Evolutionary conservation across 2,329 filamentous ascomycete genomes (phyloP).

Genomic region (Didymellaceae sp.): DNA sequence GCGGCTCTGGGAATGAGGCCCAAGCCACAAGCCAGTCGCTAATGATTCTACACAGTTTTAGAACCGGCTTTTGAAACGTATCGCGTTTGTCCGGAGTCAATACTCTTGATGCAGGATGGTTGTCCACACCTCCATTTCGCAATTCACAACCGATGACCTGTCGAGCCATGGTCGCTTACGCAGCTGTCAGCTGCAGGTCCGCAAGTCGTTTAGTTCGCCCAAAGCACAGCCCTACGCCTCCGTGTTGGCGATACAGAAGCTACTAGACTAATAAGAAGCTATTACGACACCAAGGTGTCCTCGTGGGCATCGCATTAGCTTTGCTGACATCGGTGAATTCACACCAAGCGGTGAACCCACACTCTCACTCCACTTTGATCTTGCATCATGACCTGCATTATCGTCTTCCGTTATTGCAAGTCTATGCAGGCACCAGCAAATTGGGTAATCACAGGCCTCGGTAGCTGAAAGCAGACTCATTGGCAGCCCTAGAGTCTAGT

Average conservation of each 20-base stretch:
- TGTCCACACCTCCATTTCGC: conserved; percentile 1
- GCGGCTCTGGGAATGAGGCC: conserved; percentile 3
- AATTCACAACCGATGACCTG: conserved; percentile 8
- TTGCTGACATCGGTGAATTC: conserved; percentile 19
- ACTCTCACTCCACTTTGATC: conserved; percentile 11
- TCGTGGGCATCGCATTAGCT: conserved; percentile 18
- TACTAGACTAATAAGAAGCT: conserved; percentile 27
- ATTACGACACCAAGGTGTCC: conserved; percentile 25
- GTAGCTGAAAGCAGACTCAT: neutral
- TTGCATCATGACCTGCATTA: conserved; percentile 15
- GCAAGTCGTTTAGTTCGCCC: conserved; percentile 17
- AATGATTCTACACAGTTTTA: conserved; percentile 14
- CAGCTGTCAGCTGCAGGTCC: conserved; percentile 39
- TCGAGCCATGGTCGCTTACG: conserved; percentile 9
- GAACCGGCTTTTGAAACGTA: neutral
- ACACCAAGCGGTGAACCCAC: conserved; percentile 13
- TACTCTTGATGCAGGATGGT: neutral
- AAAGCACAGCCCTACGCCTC: conserved; percentile 13
- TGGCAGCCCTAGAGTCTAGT: too few relatives aligned
- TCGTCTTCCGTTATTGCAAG: conserved; percentile 7
- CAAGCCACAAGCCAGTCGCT: neutral
- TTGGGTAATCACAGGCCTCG: neutral
- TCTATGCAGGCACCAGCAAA: conserved; percentile 16
- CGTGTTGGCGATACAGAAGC: conserved; percentile 1
- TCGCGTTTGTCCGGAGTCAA: neutral